Evolutionary conservation across 129 eudicot genomes (phyloP).

Genomic region (Kitagawia praeruptora): DNA sequence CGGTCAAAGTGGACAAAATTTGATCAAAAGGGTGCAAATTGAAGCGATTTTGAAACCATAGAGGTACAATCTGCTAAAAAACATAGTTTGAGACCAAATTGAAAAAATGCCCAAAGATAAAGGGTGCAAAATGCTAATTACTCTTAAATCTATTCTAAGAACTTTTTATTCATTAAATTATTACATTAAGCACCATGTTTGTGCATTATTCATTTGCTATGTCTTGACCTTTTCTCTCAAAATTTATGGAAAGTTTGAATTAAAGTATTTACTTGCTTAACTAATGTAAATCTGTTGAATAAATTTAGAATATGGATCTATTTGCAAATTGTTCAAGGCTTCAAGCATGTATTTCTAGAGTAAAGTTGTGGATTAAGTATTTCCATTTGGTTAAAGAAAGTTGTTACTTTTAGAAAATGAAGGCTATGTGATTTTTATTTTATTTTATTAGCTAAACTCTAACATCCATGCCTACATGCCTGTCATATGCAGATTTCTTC

Average conservation of each 20-base stretch:
- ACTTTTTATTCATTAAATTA: neutral
- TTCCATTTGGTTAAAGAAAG: no score
- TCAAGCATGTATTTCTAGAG: neutral
- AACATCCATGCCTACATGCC: neutral
- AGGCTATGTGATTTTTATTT: neutral
- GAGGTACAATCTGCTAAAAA: no score
- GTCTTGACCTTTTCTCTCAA: neutral
- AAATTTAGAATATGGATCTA: neutral
- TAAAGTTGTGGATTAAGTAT: no score
- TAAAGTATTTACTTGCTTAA: neutral
- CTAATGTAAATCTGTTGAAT: neutral
- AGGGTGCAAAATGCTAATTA: no score
- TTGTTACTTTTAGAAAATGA: neutral
- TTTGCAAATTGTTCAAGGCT: neutral
- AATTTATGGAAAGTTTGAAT: neutral
- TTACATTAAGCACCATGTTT: neutral
- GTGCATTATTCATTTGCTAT: neutral
- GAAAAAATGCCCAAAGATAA: no score
- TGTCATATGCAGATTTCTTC: neutral
- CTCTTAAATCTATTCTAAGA: neutral
- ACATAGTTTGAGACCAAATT: no score
- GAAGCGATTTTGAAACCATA: no score
- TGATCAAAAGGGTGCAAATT: no score
- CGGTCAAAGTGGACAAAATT: no score
- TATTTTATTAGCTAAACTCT: neutral